Evolutionary conservation across 768 basidiomycete genomes (phyloP), one percentile per base, ranked within the genome.

Genomic region (Pleurotus salmoneostramineus): DNA sequence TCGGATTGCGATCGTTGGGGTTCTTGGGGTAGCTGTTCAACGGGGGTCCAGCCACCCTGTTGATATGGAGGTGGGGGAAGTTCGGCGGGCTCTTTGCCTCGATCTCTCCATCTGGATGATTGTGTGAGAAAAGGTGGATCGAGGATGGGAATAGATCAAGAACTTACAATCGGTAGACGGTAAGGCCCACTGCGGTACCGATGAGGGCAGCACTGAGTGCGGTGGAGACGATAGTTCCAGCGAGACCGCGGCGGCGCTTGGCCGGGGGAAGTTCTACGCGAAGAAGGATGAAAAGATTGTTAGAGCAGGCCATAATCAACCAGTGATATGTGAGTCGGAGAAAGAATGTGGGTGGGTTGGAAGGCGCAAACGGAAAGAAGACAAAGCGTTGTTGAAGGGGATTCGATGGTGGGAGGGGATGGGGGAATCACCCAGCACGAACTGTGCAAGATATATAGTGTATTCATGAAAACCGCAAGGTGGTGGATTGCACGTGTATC

Each of bases 201-300:
- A 94, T 89, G 58, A 94, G 81, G 47, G 90, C 92, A 62, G 91
- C 91, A 72, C 82, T 90, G 72, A 93, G 75, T 56, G 92, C 91
- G 34, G 90, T 89, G 12, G 89, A 88, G 61, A 93, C 83, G 65
- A 94, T 87, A 58, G 89, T 87, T 61, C 89, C 89, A 62, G 90
- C 87, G 71, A 93, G 79, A 60, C 87, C 87, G 34, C 88, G 84
- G 60, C 90, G 88, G 67, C 87, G 85, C 77, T 93, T 93, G 63
- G 83, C 75, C 48, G 90, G 86, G 36, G 84, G 84, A 51, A 87
- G 68, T 67, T 91, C 90, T 91, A 87, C 71, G 76, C 82, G 74
- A 56, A 81, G 69, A 56, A 79, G 65, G 58, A 82, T 66, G 59
- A 82, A 69, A 61, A 82, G 69, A 62, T 70, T 71, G 59, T 63